A percentile compares a stretch with the other conserved stretches of the same genome.
Conservation (phyloP, 441 rosid genomes). For the Pelargonium australe region DNA sequence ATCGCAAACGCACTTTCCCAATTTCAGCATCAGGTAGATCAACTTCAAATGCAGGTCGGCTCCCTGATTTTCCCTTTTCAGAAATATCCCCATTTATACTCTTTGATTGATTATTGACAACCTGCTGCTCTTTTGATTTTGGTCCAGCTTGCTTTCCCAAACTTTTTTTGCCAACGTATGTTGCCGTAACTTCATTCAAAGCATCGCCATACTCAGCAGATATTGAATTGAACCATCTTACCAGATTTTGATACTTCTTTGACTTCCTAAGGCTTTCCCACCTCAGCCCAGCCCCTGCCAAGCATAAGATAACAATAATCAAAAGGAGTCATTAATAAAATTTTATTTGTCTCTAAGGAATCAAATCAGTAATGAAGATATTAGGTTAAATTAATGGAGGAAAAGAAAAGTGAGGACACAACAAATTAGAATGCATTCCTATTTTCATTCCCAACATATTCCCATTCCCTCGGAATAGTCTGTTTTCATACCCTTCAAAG, state of each 20-base stretch:
- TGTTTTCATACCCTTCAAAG: too few species aligned
- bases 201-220: slow-evolving; percentile 45
- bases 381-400: too few species aligned
- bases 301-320: slow-evolving; percentile 5
- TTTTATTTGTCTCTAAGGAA: too few species aligned
- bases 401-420: too few species aligned
- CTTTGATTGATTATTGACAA: slow-evolving; percentile 14
- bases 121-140: slow-evolving; percentile 40
- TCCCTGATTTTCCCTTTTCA: slow-evolving; percentile 51
- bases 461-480: too few species aligned
- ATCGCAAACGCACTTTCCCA: slow-evolving; percentile 70
- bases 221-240: slow-evolving; percentile 76
- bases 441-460: too few species aligned
- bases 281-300: slow-evolving; percentile 64
- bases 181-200: slow-evolving; percentile 41
- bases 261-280: slow-evolving; percentile 93
- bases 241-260: slow-evolving; percentile 67
- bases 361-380: too few species aligned
- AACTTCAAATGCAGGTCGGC: slow-evolving; percentile 42
- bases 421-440: too few species aligned
- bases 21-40: slow-evolving; percentile 75
- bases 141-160: slow-evolving; percentile 42
- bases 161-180: slow-evolving; percentile 51
- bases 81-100: slow-evolving; percentile 32
- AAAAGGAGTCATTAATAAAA: neutral